phyloP scores from a whole-genome alignment of 495 filamentous ascomycete genomes.

The Aspergillus sclerotiicarbonarius region DNA sequence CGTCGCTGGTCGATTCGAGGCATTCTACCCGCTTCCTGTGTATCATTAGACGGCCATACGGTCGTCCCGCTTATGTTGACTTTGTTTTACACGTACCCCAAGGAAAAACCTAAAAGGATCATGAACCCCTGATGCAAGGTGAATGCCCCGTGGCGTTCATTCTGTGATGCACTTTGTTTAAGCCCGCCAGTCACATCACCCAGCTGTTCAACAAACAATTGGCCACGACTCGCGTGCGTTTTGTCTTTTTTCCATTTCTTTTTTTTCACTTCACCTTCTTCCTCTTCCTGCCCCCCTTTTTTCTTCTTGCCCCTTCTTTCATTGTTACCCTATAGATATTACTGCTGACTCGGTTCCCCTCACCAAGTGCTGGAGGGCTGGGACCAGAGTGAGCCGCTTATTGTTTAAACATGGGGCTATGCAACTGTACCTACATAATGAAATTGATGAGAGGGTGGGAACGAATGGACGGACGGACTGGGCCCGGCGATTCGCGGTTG shows the following conservation, averaged over 20 bases:
- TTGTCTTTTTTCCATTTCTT: slow-evolving; percentile 2
- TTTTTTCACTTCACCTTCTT: slow-evolving; percentile 8
- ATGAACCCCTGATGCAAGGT: slow-evolving; percentile 14
- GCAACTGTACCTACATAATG: slow-evolving; percentile 17
- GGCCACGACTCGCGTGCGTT: not conserved
- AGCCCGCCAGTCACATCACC: not conserved
- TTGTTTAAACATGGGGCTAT: slow-evolving; percentile 19
- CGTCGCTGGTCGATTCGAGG: slow-evolving; percentile 24
- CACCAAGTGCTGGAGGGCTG: slow-evolving; percentile 30
- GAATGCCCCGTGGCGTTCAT: not conserved
- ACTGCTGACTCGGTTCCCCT: slow-evolving; percentile 18
- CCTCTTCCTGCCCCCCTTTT: slow-evolving; percentile 2
- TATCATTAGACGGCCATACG: slow-evolving; percentile 16
- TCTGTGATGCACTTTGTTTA: slow-evolving; percentile 15
- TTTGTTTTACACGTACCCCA: not conserved
- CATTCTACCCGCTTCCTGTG: slow-evolving; percentile 14
- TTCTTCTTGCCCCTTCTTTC: slow-evolving; percentile 12
- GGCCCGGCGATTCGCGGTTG: not conserved
- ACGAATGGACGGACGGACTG: slow-evolving; percentile 13
- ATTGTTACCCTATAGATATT: slow-evolving; percentile 20
- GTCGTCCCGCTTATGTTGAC: slow-evolving; percentile 7
- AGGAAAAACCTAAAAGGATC: not conserved
- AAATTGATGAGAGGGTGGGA: slow-evolving; percentile 23
- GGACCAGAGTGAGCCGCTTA: slow-evolving; percentile 16
- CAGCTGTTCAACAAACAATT: not conserved